Percentiles rank a stretch among this genome's conserved stretches.
phyloP scores from a whole-genome alignment of 805 yeast genomes.

The Schizosaccharomyces osmophilus region DNA sequence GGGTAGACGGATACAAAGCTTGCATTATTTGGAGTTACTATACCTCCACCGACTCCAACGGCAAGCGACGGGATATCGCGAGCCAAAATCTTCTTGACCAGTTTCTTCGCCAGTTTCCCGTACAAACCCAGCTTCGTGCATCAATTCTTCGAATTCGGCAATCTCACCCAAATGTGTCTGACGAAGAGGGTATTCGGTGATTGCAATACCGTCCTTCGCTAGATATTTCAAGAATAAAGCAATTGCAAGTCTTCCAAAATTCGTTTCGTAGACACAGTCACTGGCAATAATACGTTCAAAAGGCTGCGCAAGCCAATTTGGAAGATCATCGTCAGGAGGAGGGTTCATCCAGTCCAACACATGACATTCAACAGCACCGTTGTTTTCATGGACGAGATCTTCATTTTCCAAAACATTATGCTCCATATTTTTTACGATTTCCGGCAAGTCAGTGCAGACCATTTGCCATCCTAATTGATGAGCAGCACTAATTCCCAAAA shows the following conservation, averaged over 20 bases:
- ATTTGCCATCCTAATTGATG: constrained; percentile 22
- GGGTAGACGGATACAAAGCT: too few relatives aligned
- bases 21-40: too few relatives aligned
- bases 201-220: not conserved
- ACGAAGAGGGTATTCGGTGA: not conserved
- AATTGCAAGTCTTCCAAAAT: not conserved
- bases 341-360: constrained; percentile 1
- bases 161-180: not conserved
- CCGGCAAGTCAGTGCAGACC: constrained; percentile 50
- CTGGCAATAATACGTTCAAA: not conserved
- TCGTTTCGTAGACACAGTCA: not conserved
- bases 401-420: constrained; percentile 31
- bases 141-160: not conserved
- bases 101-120: not conserved
- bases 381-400: not conserved
- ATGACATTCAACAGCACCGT: not conserved
- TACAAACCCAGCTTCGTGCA: not conserved
- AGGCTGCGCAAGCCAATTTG: not conserved
- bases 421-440: constrained; percentile 40
- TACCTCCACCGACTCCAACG: not conserved
- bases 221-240: not conserved
- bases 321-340: not conserved
- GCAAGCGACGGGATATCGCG: not conserved
- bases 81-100: constrained; percentile 1
- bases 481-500: constrained; percentile 49